Evolutionary conservation across 306 rosid genomes (phyloP).

Genomic region (Quercus wislizeni): DNA sequence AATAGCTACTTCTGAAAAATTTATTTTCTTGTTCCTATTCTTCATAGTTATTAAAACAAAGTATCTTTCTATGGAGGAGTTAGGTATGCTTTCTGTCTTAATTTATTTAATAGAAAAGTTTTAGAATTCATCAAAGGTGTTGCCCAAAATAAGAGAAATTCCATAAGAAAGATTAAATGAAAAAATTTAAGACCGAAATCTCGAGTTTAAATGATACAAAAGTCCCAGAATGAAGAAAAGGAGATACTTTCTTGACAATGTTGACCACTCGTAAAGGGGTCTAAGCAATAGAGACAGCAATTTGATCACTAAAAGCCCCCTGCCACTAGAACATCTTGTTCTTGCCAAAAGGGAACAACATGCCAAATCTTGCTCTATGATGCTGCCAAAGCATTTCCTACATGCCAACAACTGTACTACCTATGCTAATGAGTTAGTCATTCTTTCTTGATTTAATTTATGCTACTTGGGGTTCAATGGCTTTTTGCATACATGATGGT

Average conservation of each 20-base stretch:
- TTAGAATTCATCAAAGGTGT: too few relatives aligned
- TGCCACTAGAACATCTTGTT: background rate
- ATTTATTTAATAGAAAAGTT: too few relatives aligned
- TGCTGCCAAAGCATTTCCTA: too few relatives aligned
- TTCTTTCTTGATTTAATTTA: background rate
- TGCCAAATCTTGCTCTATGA: too few relatives aligned
- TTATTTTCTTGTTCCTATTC: background rate
- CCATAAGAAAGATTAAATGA: background rate
- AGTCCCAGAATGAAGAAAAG: background rate
- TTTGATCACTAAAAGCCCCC: background rate
- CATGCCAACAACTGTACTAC: too few relatives aligned
- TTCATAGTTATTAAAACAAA: background rate
- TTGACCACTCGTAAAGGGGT: background rate
- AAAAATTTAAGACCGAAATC: background rate
- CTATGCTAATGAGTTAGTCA: background rate
- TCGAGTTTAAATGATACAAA: background rate
- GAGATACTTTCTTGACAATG: background rate
- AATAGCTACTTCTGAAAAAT: too few relatives aligned
- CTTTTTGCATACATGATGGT: background rate
- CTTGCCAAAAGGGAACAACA: background rate
- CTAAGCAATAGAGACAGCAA: background rate
- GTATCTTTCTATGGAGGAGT: background rate
- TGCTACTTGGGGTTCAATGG: background rate
- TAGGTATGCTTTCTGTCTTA: background rate
- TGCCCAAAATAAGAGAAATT: too few relatives aligned